A percentile compares a stretch with the other conserved stretches of the same genome.
Conservation (phyloP, 2,329 filamentous ascomycete genomes). For the Ophiocordyceps robertsii region DNA sequence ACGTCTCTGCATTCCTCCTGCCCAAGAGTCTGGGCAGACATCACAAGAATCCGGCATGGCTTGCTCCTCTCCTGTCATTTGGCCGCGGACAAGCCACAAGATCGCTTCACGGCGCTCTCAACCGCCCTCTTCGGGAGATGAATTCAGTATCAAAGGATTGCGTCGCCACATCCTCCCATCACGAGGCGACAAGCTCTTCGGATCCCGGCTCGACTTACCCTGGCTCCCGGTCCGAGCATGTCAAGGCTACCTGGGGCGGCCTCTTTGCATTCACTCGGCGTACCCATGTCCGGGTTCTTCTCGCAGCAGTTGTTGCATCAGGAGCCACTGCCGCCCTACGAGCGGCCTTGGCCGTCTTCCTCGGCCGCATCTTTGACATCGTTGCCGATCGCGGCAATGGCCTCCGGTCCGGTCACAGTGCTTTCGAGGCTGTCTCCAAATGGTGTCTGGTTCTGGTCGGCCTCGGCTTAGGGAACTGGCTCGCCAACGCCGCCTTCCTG, state of each 20-base stretch:
- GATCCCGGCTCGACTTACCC: neutral
- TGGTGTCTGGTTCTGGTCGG: conserved; percentile 50
- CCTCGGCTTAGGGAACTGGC: conserved; percentile 52
- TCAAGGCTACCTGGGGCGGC: conserved; percentile 19
- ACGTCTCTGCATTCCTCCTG: neutral
- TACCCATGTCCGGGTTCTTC: conserved; percentile 41
- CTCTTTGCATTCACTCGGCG: conserved; percentile 64
- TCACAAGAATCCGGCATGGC: neutral
- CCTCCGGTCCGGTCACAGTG: conserved; percentile 28
- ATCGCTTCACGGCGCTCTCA: neutral
- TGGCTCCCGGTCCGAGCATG: neutral
- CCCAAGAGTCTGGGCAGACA: neutral
- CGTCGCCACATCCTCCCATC: neutral
- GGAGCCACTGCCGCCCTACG: conserved; percentile 46
- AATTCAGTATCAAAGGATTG: neutral
- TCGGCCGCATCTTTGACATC: conserved; percentile 62
- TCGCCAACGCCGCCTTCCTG: conserved; percentile 54
- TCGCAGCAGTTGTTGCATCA: conserved; percentile 41
- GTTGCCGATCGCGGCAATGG: conserved; percentile 54
- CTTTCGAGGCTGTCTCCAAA: conserved; percentile 41
- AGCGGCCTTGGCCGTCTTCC: conserved; percentile 53
- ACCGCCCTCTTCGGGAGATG: neutral
- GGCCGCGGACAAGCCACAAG: neutral
- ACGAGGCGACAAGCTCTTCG: neutral
- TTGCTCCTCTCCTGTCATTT: neutral